Percentiles rank a stretch among this genome's conserved stretches.
Conservation (phyloP, 2,329 filamentous ascomycete species). For the Leptodontidium sp. region DNA sequence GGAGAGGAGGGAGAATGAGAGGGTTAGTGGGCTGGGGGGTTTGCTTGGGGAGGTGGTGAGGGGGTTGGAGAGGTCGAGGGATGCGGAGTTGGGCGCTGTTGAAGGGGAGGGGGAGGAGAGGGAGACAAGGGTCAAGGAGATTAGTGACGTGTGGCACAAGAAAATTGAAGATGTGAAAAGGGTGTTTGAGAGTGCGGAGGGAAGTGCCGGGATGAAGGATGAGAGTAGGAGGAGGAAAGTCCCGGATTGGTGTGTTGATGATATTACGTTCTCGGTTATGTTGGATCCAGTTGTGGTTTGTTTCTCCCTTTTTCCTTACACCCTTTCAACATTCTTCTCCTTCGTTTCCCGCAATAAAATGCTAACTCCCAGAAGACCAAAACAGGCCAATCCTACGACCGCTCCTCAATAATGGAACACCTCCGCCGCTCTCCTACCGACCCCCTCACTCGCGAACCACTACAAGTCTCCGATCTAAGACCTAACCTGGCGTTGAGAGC, state of each 20-base stretch:
- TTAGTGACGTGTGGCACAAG: conserved; percentile 53
- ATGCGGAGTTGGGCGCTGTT: conserved; percentile 52
- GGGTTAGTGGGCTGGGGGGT: conserved; percentile 62
- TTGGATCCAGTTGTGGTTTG: conserved; percentile 65
- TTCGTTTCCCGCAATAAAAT: not conserved
- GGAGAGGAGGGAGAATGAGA: conserved; percentile 74
- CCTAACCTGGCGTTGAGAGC: conserved; percentile 84
- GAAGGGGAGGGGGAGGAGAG: conserved; percentile 53
- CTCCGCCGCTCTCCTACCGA: conserved; percentile 78
- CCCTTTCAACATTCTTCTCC: not conserved
- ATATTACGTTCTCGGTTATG: conserved; percentile 79
- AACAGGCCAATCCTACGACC: conserved; percentile 90
- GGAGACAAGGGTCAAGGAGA: conserved; percentile 50
- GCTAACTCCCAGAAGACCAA: conserved; percentile 64
- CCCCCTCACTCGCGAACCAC: conserved; percentile 81
- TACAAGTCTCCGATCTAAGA: conserved; percentile 73
- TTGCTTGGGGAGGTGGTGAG: conserved; percentile 68
- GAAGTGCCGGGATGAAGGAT: conserved; percentile 51
- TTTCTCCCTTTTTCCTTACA: conserved; percentile 19
- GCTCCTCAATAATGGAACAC: conserved; percentile 85
- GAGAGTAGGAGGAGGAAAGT: conserved; percentile 52
- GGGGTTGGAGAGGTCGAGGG: conserved; percentile 57
- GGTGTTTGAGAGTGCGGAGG: conserved; percentile 62
- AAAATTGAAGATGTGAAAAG: conserved; percentile 56
- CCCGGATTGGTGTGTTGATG: conserved; percentile 80